Conservation (phyloP, 441 rosid species). For the Mallotus repandus region DNA sequence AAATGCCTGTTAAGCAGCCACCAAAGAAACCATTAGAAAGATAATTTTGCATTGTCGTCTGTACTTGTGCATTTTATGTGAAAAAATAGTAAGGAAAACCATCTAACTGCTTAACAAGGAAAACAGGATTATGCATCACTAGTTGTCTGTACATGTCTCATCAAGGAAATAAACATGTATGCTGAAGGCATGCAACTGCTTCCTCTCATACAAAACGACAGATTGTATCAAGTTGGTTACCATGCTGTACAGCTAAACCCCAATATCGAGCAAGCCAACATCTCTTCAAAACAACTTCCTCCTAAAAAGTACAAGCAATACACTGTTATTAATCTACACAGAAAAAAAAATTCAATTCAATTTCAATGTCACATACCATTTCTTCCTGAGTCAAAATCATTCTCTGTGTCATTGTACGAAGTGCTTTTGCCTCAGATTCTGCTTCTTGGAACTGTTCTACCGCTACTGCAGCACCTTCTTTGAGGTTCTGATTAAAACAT, state of each 20-base stretch:
- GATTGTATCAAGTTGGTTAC: slow-evolving; percentile 40
- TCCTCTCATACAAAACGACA: slow-evolving; percentile 12
- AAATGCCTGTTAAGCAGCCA: slow-evolving; percentile 56
- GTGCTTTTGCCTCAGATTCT: slow-evolving; percentile 72
- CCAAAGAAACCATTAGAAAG: slow-evolving; percentile 23
- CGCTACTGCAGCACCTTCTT: slow-evolving; percentile 60
- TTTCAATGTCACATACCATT: slow-evolving; percentile 55
- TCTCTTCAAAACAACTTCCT: slow-evolving; percentile 97
- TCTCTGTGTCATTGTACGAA: slow-evolving; percentile 80
- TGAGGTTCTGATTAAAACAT: slow-evolving; percentile 52
- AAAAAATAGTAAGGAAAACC: background rate
- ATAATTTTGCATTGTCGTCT: background rate
- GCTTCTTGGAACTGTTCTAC: slow-evolving; percentile 67
- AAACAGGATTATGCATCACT: background rate
- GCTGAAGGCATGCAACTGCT: background rate
- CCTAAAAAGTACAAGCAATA: slow-evolving; percentile 45
- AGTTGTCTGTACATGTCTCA: background rate
- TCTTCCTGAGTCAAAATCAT: slow-evolving; percentile 93
- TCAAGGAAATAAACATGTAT: background rate
- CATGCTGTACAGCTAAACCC: slow-evolving; percentile 88
- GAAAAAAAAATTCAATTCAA: slow-evolving; percentile 18
- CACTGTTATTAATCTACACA: slow-evolving; percentile 29
- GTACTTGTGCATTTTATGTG: too few relatives aligned
- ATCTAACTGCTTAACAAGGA: slow-evolving; percentile 1
- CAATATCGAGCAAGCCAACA: slow-evolving; percentile 99